A percentile compares a stretch with the other conserved stretches of the same genome.
phyloP scores from a whole-genome alignment of 2,329 filamentous ascomycete species.

The Aspergillus ibericus region DNA sequence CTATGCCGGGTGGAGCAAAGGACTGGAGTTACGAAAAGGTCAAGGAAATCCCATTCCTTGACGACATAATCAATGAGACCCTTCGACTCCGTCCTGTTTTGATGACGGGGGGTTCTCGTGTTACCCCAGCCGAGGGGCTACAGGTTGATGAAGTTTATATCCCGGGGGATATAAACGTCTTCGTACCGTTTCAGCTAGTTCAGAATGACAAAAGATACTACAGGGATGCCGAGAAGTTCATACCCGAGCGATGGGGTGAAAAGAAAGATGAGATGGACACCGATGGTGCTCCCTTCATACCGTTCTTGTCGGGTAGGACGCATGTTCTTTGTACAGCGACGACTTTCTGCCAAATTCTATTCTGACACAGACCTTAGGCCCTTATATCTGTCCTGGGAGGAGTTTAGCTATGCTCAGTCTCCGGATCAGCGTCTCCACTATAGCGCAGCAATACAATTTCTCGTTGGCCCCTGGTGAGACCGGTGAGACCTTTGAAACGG shows the following conservation, averaged over 20 bases:
- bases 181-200: constrained; percentile 23
- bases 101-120: constrained; percentile 3
- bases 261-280: constrained; percentile 17
- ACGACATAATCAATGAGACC: constrained; percentile 22
- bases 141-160: constrained; percentile 9
- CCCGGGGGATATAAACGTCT: constrained; percentile 25
- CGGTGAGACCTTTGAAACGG: constrained; percentile 17
- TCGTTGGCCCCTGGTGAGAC: constrained; percentile 21
- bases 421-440: constrained; percentile 23
- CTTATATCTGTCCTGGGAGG: constrained; percentile 33
- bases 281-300: constrained; percentile 28
- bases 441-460: constrained; percentile 23
- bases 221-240: constrained; percentile 23
- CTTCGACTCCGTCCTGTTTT: constrained; percentile 10
- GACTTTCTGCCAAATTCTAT: background rate
- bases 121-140: constrained; percentile 10
- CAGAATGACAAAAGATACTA: constrained; percentile 28
- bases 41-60: constrained; percentile 4
- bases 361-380: constrained; percentile 12
- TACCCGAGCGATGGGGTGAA: constrained; percentile 34
- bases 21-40: constrained; percentile 4
- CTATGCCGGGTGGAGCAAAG: background rate
- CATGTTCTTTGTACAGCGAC: constrained; percentile 1
- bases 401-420: constrained; percentile 34
- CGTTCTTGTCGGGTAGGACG: constrained; percentile 21